Base-by-base conservation (phyloP, 257 asterid genomes). In the Coffea eugenioides region DNA sequence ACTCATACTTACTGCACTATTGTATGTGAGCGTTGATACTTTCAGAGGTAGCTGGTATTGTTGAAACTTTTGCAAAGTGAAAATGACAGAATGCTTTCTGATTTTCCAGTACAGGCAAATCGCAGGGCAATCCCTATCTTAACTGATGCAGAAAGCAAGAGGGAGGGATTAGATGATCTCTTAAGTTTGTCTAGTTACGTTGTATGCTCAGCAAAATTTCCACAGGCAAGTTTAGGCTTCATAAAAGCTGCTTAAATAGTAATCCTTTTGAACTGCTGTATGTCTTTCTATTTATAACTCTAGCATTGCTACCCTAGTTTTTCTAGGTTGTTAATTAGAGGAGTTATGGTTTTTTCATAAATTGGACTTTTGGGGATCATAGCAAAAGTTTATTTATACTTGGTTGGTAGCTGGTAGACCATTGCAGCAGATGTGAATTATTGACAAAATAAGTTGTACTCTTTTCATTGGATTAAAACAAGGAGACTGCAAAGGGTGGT, bases 51-150 rank as follows among this genome's bases (percentile, higher is more conserved):
- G 34, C 36, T 12, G 71, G 3, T 46, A 6, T 49, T 59, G 45
- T 39, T 74, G 2, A 39, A 31, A 21, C 39, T 21, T 11, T n/a
- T 54, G 46, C 54, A 69, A 27, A 78, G 70, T 82, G 80, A 80
- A 81, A 87, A 83, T 81, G 82, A 84, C 84, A 80, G 74, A 85
- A 74, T 48, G 78, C 84, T 75, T 82, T 87, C 83, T 84, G 83
- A 80, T 82, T 88, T 90, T 91, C 91, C 96, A 90, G 97, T 89
- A 95, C 96, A 96, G 99, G 99, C 98, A 89, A 83, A 90, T 65
- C 89, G 90, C 88, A 85, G 90, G 85, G 94, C 95, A 79, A 90
- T 96, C 77, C 99, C 98, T 34, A 91, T 96, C 82, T 86, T 95
- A 83, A 75, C 92, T 80, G 99, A 95, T 61, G 97, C 97, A 46